Percentiles rank a stretch among this genome's conserved stretches.
Evolutionary conservation across 2,329 filamentous ascomycete species (phyloP).

Genomic region (Parastagonospora avenae): DNA sequence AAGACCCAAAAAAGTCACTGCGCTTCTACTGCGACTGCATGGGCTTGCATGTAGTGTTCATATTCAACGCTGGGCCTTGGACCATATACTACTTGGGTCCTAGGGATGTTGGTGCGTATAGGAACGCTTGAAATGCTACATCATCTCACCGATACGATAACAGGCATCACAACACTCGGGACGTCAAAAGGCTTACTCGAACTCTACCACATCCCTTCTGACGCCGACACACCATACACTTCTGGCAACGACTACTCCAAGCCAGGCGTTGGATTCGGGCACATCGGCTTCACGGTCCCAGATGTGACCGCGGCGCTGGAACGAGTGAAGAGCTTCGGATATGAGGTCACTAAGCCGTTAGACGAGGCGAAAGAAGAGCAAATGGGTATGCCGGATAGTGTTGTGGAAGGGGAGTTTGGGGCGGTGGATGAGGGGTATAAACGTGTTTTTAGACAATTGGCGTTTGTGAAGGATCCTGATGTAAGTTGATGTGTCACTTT

Average conservation of each 20-base stretch:
- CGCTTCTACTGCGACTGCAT: conserved; percentile 43
- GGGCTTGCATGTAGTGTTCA: conserved; percentile 42
- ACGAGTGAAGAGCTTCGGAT: conserved; percentile 27
- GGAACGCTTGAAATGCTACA: neutral
- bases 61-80: conserved; percentile 42
- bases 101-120: conserved; percentile 25
- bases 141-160: neutral
- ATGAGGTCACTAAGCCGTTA: conserved; percentile 34
- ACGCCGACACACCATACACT: conserved; percentile 22
- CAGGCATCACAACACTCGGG: conserved; percentile 24
- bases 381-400: conserved; percentile 29
- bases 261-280: conserved; percentile 36
- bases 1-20: conserved; percentile 31
- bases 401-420: conserved; percentile 20
- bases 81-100: conserved; percentile 44
- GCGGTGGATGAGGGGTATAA: conserved; percentile 34
- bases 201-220: conserved; percentile 39
- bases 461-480: conserved; percentile 44
- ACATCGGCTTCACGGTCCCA: conserved; percentile 44
- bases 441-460: conserved; percentile 36
- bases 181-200: conserved; percentile 37
- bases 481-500: conserved; percentile 21
- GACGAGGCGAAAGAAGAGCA: conserved; percentile 27
- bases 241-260: conserved; percentile 34
- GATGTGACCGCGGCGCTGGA: conserved; percentile 32